Conservation (phyloP, 805 yeast genomes). For the Cyberlindnera japonica region DNA sequence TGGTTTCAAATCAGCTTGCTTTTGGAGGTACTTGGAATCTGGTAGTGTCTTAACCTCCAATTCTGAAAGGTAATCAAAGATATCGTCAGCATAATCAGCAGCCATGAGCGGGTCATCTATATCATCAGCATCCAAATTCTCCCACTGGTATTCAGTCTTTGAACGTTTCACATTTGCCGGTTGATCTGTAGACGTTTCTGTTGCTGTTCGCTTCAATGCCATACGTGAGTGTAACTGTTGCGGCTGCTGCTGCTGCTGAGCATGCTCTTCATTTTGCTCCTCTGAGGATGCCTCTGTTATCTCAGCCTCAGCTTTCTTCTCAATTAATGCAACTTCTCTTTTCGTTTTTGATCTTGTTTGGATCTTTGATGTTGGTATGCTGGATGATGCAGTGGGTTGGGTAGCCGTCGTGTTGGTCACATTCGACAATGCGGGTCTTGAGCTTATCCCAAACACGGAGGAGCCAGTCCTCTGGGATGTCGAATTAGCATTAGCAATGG, state of each 20-base stretch:
- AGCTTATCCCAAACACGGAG: no score
- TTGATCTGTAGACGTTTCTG: constrained; percentile 41
- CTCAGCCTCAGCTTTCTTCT: background rate
- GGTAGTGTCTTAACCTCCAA: constrained; percentile 69
- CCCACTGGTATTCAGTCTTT: constrained; percentile 18
- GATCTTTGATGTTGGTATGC: constrained; percentile 4
- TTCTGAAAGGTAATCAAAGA: constrained; percentile 69
- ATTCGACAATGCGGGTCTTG: constrained; percentile 28
- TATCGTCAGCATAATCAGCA: constrained; percentile 82
- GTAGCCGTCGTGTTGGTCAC: constrained; percentile 27
- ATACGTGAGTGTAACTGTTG: background rate
- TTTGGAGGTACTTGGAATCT: constrained; percentile 59
- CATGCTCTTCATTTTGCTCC: background rate
- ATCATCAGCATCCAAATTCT: constrained; percentile 69
- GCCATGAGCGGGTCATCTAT: constrained; percentile 81
- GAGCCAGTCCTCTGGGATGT: constrained; percentile 4
- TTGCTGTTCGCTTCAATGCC: constrained; percentile 47
- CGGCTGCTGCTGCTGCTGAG: constrained; percentile 24
- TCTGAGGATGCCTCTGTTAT: constrained; percentile 1
- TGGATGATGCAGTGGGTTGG: constrained; percentile 1
- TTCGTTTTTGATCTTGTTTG: constrained; percentile 6
- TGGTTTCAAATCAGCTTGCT: constrained; percentile 69
- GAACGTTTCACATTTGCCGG: constrained; percentile 14
- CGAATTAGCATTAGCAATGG: no score
- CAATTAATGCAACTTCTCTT: background rate